Evolutionary conservation across 176 grass and related monocot species (phyloP).

Genomic region (Elaeis guineensis): DNA sequence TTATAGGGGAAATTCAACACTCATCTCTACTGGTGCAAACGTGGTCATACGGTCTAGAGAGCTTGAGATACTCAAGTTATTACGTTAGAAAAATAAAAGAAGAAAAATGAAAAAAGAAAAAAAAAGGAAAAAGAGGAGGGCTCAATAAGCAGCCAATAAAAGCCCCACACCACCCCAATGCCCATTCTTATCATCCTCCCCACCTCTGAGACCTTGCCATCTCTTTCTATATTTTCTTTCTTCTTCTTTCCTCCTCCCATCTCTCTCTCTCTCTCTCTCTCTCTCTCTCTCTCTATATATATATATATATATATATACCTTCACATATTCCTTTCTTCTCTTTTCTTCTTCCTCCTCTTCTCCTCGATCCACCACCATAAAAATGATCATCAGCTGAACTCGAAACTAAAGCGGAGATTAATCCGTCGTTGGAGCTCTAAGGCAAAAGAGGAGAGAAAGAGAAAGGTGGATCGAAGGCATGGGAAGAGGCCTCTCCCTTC

Average conservation of each 20-base stretch:
- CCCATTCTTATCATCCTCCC: slow-evolving; percentile 16
- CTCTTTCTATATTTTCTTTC: too few species aligned
- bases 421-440: background rate
- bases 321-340: background rate
- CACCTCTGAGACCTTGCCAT: too few species aligned
- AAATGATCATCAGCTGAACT: background rate
- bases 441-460: background rate
- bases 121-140: too few species aligned
- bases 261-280: background rate
- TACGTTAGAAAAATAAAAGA: too few species aligned
- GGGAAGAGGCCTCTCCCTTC: slow-evolving; percentile 81
- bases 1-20: too few species aligned
- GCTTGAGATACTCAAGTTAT: too few species aligned
- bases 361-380: too few species aligned
- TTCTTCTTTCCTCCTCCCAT: background rate
- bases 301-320: background rate
- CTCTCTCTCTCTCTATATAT: too few species aligned
- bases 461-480: slow-evolving; percentile 79
- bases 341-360: background rate
- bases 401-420: background rate
- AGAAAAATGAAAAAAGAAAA: too few species aligned
- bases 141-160: too few species aligned
- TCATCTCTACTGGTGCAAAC: too few species aligned
- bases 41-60: too few species aligned
- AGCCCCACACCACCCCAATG: background rate